Evolutionary conservation across 352 stramenopile species (phyloP).

Genomic region (Aphanomyces invadans): DNA sequence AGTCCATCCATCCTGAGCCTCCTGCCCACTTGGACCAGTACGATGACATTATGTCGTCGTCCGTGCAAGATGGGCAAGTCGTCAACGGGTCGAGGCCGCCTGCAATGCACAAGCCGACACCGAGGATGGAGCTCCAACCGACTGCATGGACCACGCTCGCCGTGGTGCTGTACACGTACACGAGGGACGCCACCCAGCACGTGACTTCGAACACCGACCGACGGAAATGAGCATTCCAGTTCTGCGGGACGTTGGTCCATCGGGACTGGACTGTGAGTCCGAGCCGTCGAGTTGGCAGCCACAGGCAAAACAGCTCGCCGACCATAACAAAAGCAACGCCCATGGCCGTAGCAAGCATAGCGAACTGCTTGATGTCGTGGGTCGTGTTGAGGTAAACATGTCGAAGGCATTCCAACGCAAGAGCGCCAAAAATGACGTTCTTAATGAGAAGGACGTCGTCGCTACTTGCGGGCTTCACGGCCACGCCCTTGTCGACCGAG

Average conservation of each 20-base stretch:
- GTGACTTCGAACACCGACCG: conserved; percentile 58
- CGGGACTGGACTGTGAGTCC: conserved; percentile 67
- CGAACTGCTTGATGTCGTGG: conserved; percentile 66
- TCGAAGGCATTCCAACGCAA: conserved; percentile 54
- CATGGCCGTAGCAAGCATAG: conserved; percentile 50
- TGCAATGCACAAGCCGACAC: conserved; percentile 13
- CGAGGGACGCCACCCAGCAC: conserved; percentile 48
- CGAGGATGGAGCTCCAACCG: conserved; percentile 18
- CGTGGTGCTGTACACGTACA: conserved; percentile 46
- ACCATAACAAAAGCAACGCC: conserved; percentile 65
- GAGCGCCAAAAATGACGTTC: conserved; percentile 66
- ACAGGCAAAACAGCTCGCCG: conserved; percentile 72
- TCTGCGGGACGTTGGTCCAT: conserved; percentile 48
- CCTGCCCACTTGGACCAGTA: conserved; percentile 15
- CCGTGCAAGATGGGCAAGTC: background rate
- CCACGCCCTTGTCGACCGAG: conserved; percentile 32
- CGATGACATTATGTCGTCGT: conserved; percentile 1
- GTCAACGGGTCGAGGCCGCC: conserved; percentile 15
- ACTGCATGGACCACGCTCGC: conserved; percentile 3
- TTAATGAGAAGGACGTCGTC: conserved; percentile 68
- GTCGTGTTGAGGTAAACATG: conserved; percentile 51
- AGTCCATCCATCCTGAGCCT: background rate
- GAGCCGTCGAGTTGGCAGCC: conserved; percentile 59
- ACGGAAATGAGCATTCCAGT: conserved; percentile 47
- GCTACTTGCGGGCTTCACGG: conserved; percentile 22